Evolutionary conservation across 345 rosid species (phyloP).

Genomic region (Eutrema japonicum): DNA sequence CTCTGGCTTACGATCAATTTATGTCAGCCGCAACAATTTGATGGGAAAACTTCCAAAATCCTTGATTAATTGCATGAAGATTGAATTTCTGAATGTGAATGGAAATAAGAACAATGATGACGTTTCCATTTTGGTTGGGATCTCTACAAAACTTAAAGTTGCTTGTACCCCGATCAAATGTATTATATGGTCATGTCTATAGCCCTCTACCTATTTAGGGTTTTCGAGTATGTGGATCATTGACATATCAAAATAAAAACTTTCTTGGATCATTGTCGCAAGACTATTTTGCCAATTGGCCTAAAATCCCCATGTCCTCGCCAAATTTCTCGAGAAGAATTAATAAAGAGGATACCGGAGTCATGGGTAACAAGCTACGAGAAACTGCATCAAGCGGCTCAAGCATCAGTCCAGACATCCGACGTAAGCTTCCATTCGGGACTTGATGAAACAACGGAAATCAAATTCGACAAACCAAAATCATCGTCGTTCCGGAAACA

Average conservation of each 20-base stretch:
- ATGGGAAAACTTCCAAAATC: constrained; percentile 43
- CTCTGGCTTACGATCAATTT: background rate
- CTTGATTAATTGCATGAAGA: constrained; percentile 15
- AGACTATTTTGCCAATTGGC: constrained; percentile 4
- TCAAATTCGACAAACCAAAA: too few species aligned
- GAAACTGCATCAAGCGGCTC: too few species aligned
- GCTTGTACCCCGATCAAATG: constrained; percentile 49
- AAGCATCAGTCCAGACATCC: too few species aligned
- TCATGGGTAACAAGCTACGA: too few species aligned
- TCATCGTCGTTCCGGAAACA: too few species aligned
- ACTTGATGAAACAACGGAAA: too few species aligned
- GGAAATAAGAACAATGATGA: constrained; percentile 47
- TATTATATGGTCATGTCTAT: constrained; percentile 39
- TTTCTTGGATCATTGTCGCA: constrained; percentile 11
- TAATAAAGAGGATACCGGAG: too few species aligned
- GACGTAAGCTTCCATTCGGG: too few species aligned
- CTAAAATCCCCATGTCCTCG: too few species aligned
- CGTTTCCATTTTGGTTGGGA: constrained; percentile 20
- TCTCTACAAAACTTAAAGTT: constrained; percentile 21
- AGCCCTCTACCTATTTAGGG: background rate
- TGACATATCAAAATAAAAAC: background rate
- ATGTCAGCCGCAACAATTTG: constrained; percentile 32
- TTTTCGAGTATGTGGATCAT: constrained; percentile 28
- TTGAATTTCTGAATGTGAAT: constrained; percentile 49
- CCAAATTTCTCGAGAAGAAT: too few species aligned